Base-by-base conservation (phyloP, 345 rosid species). In the Eucalyptus fibrosa region DNA sequence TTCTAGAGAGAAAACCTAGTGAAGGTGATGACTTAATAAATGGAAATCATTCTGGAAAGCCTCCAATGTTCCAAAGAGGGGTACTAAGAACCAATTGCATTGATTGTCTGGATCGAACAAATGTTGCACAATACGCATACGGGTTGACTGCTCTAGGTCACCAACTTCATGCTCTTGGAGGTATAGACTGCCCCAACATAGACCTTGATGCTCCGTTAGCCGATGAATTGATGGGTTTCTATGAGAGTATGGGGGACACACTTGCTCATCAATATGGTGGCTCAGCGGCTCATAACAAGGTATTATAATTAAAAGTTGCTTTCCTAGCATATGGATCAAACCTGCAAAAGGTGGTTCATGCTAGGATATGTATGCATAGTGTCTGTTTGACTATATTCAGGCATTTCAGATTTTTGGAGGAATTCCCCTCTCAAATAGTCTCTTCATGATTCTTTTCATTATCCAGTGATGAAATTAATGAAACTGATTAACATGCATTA, bases 81-180 rank as follows among this genome's bases (percentile, higher is more conserved):
- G 99, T 98, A 77, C 94, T 98, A 72, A 93, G 99, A 92, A 98
- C 99, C 91, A 98, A 97, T 92, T 98, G 99, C 92, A 98, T 98
- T 89, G 99, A 98, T 90, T 98, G 99, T 94, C 95, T 98, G 86
- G 99, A 98, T 90, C 98, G 99, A 44, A 98, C 99, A 92, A 98
- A 98, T 94, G 99, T 96, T 92, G 99, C 99, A 49, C 99, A 98
- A 67, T 98, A 95, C 92, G 98, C 99, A 65, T 98, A 95, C 91
- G 99, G 99, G 60, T 93, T 97, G 96, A 98, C 94, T 91, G 99
- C 99, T 85, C 97, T 98, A 88, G 99, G 99, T 67, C 95, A 90
- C 80, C 99, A 98, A 93, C 99, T 97, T 92, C 94, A 94, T 92
- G 95, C 97, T 88, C 90, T 98, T 90, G 98, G 97, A 83, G 92